Conservation (phyloP, 495 filamentous ascomycete genomes). For the Aspergillus hancockii region DNA sequence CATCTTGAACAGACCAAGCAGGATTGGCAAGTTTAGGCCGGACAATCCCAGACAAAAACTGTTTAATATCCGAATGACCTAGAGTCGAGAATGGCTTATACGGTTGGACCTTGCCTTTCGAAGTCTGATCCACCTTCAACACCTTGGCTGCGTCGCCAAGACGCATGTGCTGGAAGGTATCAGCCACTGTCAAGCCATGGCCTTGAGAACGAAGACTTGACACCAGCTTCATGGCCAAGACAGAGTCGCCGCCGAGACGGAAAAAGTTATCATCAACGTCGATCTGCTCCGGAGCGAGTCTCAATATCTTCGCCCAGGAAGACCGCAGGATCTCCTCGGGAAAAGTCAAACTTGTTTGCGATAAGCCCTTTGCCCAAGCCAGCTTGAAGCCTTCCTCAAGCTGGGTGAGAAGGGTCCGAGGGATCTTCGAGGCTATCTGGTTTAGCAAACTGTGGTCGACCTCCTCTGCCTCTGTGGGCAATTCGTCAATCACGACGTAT, state of each 20-base stretch:
- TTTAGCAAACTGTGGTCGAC: constrained; percentile 29
- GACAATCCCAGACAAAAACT: constrained; percentile 27
- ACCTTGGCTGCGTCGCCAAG: constrained; percentile 38
- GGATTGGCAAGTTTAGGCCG: constrained; percentile 32
- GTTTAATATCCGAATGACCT: constrained; percentile 28
- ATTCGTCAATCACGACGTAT: constrained; percentile 35
- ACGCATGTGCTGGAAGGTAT: constrained; percentile 51
- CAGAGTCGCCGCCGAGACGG: constrained; percentile 48
- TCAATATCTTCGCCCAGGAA: constrained; percentile 49
- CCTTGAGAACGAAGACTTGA: constrained; percentile 36
- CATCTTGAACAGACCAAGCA: constrained; percentile 35
- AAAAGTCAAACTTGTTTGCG: constrained; percentile 27
- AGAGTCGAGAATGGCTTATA: constrained; percentile 43
- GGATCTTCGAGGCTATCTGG: constrained; percentile 28
- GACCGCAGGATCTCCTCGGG: constrained; percentile 41
- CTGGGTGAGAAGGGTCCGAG: constrained; percentile 19
- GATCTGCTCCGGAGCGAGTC: constrained; percentile 35
- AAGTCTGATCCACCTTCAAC: constrained; percentile 28
- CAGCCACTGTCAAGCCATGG: constrained; percentile 38
- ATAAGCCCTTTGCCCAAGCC: constrained; percentile 23
- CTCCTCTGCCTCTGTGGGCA: constrained; percentile 24
- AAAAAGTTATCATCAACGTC: constrained; percentile 49
- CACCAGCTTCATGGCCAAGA: constrained; percentile 48
- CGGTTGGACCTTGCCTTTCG: constrained; percentile 10
- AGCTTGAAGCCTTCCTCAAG: constrained; percentile 25